These are phyloP conservation scores for Acanthamoeba royreba DNA, from an alignment of 208 protist genomes.

Conservation along the genomic window DNA sequence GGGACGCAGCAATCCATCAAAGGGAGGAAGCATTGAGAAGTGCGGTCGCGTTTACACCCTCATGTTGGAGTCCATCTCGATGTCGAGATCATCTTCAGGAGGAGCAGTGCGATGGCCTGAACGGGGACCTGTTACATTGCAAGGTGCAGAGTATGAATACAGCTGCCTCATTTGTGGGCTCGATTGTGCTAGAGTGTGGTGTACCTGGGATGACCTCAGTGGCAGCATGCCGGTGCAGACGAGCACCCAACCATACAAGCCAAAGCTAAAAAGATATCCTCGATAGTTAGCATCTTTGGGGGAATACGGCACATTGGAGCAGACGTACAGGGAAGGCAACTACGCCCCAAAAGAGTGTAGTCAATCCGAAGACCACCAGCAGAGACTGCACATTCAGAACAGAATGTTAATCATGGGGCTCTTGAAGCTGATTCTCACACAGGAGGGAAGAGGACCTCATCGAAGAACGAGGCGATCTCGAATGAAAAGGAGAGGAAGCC, in stretches of 20 bases:
- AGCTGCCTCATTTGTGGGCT: background rate
- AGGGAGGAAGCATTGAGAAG: too few relatives aligned
- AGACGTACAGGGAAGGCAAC: background rate
- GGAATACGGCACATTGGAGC: background rate
- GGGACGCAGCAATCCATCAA: too few relatives aligned
- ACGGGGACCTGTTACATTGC: background rate
- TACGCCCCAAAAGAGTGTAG: constrained; percentile 1
- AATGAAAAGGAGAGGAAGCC: background rate
- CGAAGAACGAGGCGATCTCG: background rate
- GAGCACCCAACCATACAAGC: background rate
- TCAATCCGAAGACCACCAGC: background rate
- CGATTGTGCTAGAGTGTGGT: background rate
- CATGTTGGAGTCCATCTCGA: constrained; percentile 24
- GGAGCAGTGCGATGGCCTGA: background rate
- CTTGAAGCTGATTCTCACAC: too few relatives aligned
- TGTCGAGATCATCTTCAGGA: background rate
- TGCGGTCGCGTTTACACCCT: background rate
- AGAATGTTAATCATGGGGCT: background rate
- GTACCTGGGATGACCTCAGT: background rate
- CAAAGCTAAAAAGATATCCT: background rate
- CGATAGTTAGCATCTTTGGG: background rate
- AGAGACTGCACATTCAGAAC: background rate
- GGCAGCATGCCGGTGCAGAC: background rate
- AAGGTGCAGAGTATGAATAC: background rate
- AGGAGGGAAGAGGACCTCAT: background rate